phyloP scores from a whole-genome alignment of 2,329 filamentous ascomycete genomes.

The Penicillium corylophilum region DNA sequence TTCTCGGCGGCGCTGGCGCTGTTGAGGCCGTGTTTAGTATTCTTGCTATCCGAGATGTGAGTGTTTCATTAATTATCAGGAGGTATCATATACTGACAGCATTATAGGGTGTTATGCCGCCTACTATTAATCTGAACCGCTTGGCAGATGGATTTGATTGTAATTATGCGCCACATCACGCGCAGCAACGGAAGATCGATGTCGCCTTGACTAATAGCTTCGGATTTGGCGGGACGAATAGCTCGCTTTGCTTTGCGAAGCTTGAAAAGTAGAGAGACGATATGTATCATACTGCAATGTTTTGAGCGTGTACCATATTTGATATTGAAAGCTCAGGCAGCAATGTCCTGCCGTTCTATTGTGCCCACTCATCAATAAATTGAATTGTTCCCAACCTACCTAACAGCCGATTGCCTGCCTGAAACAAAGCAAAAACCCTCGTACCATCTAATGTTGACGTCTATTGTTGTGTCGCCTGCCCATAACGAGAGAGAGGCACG shows the following conservation, averaged over 20 bases:
- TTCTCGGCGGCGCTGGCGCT: conserved; percentile 87
- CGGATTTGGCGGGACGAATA: conserved; percentile 96
- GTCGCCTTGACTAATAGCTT: conserved; percentile 93
- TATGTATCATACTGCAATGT: conserved; percentile 11
- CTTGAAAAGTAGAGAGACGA: conserved; percentile 16
- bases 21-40: conserved; percentile 86
- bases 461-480: background rate
- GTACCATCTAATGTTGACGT: background rate
- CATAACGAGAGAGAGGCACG: conserved; percentile 9
- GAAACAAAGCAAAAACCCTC: background rate
- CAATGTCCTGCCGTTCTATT: background rate
- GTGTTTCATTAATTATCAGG: conserved; percentile 25
- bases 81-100: background rate
- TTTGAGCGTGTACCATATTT: conserved; percentile 4
- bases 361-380: background rate
- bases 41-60: conserved; percentile 73
- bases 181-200: conserved; percentile 69
- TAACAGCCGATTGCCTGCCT: no score
- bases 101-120: conserved; percentile 70
- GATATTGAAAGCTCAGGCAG: background rate
- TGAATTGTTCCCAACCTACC: no score
- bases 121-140: conserved; percentile 77
- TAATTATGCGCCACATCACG: conserved; percentile 75
- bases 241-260: conserved; percentile 71
- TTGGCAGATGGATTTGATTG: conserved; percentile 68